These are phyloP conservation scores for Juncus effusus DNA, from an alignment of 176 grass and related monocot species.

Conservation along the genomic window DNA sequence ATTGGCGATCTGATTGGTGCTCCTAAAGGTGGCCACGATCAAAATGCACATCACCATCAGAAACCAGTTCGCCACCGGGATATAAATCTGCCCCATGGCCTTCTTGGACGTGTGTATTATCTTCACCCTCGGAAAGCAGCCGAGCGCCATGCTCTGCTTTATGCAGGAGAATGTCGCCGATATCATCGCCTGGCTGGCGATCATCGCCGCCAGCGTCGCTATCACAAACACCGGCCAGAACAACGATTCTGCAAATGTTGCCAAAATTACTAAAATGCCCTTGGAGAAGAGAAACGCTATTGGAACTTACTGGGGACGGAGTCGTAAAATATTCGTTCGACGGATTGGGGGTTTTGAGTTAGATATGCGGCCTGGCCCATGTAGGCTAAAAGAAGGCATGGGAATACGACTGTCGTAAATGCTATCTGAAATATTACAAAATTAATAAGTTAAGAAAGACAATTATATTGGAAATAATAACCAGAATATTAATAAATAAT, in stretches of 20 bases:
- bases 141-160: constrained; percentile 94
- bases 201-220: constrained; percentile 95
- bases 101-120: constrained; percentile 89
- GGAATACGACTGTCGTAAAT: constrained; percentile 81
- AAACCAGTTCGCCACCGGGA: constrained; percentile 96
- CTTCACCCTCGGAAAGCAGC: constrained; percentile 92
- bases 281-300: constrained; percentile 1
- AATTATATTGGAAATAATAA: neutral
- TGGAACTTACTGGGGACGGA: constrained; percentile 71
- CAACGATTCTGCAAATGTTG: constrained; percentile 39
- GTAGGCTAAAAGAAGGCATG: constrained; percentile 92
- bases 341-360: constrained; percentile 63
- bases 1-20: constrained; percentile 91
- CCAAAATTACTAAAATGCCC: constrained; percentile 2
- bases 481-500: neutral
- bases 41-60: constrained; percentile 94
- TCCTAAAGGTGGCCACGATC: constrained; percentile 81
- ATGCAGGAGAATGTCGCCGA: constrained; percentile 98
- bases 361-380: constrained; percentile 98
- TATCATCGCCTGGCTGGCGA: constrained; percentile 99
- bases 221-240: constrained; percentile 98
- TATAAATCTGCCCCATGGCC: constrained; percentile 99
- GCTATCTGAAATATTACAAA: constrained; percentile 47
- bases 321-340: constrained; percentile 88
- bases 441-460: neutral